Conservation (phyloP, 805 yeast genomes). For the Starmerella apicola region DNA sequence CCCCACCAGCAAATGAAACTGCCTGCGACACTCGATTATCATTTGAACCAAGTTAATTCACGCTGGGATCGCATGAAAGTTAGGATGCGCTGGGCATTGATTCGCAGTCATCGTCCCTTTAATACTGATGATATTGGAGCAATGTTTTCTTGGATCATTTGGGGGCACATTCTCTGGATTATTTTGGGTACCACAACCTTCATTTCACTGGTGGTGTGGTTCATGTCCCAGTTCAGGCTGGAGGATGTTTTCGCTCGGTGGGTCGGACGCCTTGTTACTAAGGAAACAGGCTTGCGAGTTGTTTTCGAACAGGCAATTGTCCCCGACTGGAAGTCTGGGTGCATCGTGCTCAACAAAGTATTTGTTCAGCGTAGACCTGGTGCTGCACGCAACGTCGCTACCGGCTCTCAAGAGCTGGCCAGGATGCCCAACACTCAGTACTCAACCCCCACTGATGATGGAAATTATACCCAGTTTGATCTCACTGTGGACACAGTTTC, state of each 20-base stretch:
- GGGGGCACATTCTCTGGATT: constrained; percentile 72
- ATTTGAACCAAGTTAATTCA: constrained; percentile 35
- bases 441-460: constrained; percentile 42
- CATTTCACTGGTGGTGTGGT: constrained; percentile 61
- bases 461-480: constrained; percentile 93
- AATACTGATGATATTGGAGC: constrained; percentile 89
- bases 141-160: constrained; percentile 78
- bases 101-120: constrained; percentile 67
- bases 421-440: constrained; percentile 38
- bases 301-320: constrained; percentile 88
- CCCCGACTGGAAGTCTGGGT: constrained; percentile 86
- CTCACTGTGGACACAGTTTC: constrained; percentile 75
- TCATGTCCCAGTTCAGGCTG: constrained; percentile 74
- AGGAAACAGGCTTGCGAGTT: constrained; percentile 69
- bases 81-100: constrained; percentile 60
- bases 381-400: constrained; percentile 37
- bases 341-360: constrained; percentile 71
- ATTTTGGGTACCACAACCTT: constrained; percentile 87
- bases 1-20: no score
- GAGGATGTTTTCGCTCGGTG: constrained; percentile 75
- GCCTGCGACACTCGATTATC: constrained; percentile 28
- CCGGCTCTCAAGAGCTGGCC: constrained; percentile 65
- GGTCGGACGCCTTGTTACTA: constrained; percentile 72
- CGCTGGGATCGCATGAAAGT: constrained; percentile 34
- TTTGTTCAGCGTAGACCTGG: constrained; percentile 78